phyloP scores from a whole-genome alignment of 2,329 filamentous ascomycete species.

The Raffaelea deltoideospora region DNA sequence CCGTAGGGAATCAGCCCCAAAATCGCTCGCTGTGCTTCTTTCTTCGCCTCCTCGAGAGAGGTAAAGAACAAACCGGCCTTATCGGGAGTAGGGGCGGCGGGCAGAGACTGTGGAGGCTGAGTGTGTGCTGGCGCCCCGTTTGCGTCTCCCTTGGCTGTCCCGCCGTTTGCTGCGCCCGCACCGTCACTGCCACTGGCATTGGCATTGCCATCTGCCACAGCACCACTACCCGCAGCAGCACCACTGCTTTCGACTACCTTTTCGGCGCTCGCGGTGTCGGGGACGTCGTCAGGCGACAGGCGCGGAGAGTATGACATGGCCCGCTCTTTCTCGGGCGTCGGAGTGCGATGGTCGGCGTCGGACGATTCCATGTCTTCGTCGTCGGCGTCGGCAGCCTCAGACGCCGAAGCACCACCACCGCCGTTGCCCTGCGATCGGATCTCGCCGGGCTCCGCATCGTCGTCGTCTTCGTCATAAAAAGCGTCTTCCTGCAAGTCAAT shows the following conservation, averaged over 20 bases:
- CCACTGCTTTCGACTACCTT: too few relatives aligned
- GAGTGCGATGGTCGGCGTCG: slow-evolving; percentile 4
- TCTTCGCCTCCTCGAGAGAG: slow-evolving; percentile 28
- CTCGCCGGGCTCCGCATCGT: slow-evolving; percentile 6
- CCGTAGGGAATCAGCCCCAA: slow-evolving; percentile 49
- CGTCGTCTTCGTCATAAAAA: slow-evolving; percentile 10
- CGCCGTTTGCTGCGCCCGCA: too few relatives aligned
- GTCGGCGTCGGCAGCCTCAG: slow-evolving; percentile 7
- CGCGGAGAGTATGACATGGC: slow-evolving; percentile 7
- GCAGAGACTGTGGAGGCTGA: too few relatives aligned
- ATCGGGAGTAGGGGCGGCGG: too few relatives aligned
- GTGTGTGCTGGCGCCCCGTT: too few relatives aligned
- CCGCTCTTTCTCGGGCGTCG: slow-evolving; percentile 1
- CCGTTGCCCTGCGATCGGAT: slow-evolving; percentile 3
- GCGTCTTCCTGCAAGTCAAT: slow-evolving; percentile 10
- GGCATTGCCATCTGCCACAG: too few relatives aligned
- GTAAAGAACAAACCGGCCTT: slow-evolving; percentile 12
- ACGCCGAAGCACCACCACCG: slow-evolving; percentile 2
- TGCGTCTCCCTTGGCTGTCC: too few relatives aligned
- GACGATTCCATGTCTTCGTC: slow-evolving; percentile 7
- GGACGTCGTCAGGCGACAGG: slow-evolving; percentile 4
- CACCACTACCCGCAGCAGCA: too few relatives aligned
- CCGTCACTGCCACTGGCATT: too few relatives aligned
- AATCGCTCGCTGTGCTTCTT: slow-evolving; percentile 52
- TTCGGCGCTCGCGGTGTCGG: too few relatives aligned